Evolutionary conservation across 2,329 filamentous ascomycete species (phyloP), one percentile per base, ranked within the genome.

Genomic region (Raffaelea ambrosiae): DNA sequence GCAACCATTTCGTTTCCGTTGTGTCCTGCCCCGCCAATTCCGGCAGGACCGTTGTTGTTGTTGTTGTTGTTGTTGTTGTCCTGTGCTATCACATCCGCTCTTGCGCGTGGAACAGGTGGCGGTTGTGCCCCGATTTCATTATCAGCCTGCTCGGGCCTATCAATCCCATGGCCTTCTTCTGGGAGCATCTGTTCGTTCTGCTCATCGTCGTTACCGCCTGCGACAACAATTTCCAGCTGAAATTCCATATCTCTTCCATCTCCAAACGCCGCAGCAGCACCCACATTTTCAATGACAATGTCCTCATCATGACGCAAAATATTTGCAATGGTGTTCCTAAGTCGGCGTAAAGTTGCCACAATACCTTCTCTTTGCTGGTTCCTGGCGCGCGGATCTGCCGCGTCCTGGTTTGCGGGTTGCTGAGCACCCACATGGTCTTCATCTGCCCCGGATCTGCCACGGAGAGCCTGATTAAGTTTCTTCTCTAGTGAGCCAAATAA

Each of bases 401-500:
- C 10, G 31, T 48, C 16, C 19, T 42, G 45, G 33, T 16, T 48
- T 26, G 40, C 44, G 45, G 11, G 36, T 26, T 36, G 44, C 14
- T n/a, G 33, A 18, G 10, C 40, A 13, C 14, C 40, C 13, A 19
- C 44, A 10, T 21, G n/a, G 23, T 8, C 40, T 23, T n/a, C 20
- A 4, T 16, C 20, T 21, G 31, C 43, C 26, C 13, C 9, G 31
- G 31, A 33, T 52, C 5, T 52, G 1, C 70, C 68, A n/a, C 66
- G 58, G 31, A 78, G 63, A 35, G 67, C 62, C 46, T 67, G 57
- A 58, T 77, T 74, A 26, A 78, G 70, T 29, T 63, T 68, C 38
- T 61, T 63, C 57, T 80, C 75, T 22, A 74, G 66, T 1, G 63
- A 61, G 9, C 66, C 65, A 23, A 75, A 67, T 21, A 77, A 57